These are phyloP conservation scores for Podila verticillata DNA, from an alignment of 192 early-diverging fungal species.

Conservation along the genomic window DNA sequence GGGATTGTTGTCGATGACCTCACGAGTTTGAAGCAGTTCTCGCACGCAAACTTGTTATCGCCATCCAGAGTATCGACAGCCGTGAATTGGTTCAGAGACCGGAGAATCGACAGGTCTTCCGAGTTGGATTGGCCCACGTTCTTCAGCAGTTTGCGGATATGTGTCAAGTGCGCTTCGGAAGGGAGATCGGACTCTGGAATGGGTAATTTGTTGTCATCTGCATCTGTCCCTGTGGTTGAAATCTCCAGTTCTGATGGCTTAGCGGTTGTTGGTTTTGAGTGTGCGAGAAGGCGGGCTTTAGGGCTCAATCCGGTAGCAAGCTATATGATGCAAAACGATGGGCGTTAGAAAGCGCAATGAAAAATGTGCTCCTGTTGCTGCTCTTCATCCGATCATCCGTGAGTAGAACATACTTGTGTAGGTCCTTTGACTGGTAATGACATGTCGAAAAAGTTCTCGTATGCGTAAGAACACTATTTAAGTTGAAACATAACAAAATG, in stretches of 20 bases:
- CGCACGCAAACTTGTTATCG: constrained; percentile 71
- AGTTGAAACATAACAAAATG: neutral
- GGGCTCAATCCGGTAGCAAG: constrained; percentile 1
- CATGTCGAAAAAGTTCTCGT: constrained; percentile 72
- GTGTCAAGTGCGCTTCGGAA: constrained; percentile 22
- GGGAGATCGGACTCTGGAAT: constrained; percentile 20
- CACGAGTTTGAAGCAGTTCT: constrained; percentile 64
- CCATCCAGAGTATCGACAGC: constrained; percentile 71
- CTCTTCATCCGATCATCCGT: too few species aligned
- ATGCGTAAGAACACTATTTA: constrained; percentile 57
- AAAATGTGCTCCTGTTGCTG: too few species aligned
- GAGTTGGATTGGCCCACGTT: constrained; percentile 22
- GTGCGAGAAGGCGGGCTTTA: constrained; percentile 22
- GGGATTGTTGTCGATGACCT: neutral
- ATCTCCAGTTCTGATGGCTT: neutral
- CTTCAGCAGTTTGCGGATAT: constrained; percentile 30
- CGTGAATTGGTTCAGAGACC: constrained; percentile 65
- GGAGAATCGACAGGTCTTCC: constrained; percentile 38
- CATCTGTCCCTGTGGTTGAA: neutral
- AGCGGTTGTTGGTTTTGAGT: neutral
- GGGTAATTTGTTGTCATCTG: constrained; percentile 1
- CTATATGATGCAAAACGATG: neutral
- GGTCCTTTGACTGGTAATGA: constrained; percentile 61
- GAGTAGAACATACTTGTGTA: neutral
- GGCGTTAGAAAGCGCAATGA: neutral